These are phyloP conservation scores for Aspergillus awamori DNA, from an alignment of 2,329 filamentous ascomycete genomes.

Conservation along the genomic window DNA sequence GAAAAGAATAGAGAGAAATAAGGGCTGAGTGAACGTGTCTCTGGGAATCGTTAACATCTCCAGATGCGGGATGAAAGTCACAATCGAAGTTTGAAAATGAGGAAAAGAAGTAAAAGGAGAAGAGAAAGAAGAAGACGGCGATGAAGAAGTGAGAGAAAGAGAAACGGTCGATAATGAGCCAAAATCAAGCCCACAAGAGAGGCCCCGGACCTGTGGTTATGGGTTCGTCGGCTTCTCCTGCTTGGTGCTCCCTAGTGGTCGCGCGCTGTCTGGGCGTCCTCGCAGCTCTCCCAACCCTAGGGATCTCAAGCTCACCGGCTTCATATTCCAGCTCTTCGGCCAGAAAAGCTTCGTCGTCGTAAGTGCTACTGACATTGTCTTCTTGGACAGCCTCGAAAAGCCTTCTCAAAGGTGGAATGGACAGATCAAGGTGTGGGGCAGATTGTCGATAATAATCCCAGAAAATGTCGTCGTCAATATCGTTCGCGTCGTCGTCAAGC, in stretches of 20 bases:
- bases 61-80: background rate
- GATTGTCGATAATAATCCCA: conserved; percentile 20
- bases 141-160: background rate
- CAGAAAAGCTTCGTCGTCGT: background rate
- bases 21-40: too few species aligned
- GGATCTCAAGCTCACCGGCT: background rate
- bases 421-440: conserved; percentile 11
- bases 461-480: conserved; percentile 31
- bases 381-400: conserved; percentile 19
- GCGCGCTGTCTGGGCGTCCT: background rate
- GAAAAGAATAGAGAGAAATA: background rate
- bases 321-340: background rate
- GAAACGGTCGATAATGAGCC: background rate
- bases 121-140: background rate
- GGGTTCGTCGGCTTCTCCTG: background rate
- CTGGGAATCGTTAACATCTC: background rate
- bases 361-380: background rate
- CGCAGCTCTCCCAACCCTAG: background rate
- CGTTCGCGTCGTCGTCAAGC: conserved; percentile 20
- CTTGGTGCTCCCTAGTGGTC: background rate
- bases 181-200: background rate
- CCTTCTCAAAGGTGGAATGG: conserved; percentile 18
- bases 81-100: background rate
- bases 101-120: background rate
- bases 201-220: background rate